Base-by-base conservation (phyloP, 2,329 filamentous ascomycete species). In the Sporothrix luriei region DNA sequence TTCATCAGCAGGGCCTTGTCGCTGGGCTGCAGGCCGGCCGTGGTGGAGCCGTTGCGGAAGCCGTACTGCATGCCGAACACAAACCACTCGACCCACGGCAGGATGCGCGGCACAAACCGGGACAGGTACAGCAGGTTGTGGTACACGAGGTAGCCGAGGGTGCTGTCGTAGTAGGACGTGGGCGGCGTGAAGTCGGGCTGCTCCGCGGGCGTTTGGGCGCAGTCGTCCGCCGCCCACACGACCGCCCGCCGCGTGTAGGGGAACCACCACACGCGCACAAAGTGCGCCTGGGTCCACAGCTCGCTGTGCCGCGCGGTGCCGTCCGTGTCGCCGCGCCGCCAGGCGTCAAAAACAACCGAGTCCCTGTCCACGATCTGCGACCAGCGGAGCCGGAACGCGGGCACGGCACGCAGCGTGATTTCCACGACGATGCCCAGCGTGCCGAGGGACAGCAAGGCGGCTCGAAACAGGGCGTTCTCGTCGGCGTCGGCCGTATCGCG, bases 31-130 rank as follows among this genome's bases (percentile, higher is more conserved):
- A 97, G 87, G 6, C 91, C 94, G 67, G 85, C 84, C 3, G 84
- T 85, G 65, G 88, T 88, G 71, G 92, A 87, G 46, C 83, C 83
- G 74, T 77, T 75, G 24, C 71, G 55, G 84, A 97, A 97, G 66
- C 94, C 94, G 78, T 97, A 98, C 79, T 98, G 94, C 91, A 98
- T 93, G 75, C 94, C 93, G 76, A 97, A 97, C 69, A 98, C 91
- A 78, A 97, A 94, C 91, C 93, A 95, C 80, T 99, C 95, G 46
- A 98, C 87, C 87, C 89, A 92, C 0, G 94, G 95, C 6, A 97
- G 83, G 69, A 97, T 85, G 59, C 87, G 85, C 1, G 95, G 95
- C 21, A 94, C 79, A 75, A 88, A 92, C 72, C 94, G 91, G 2
- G 90, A 88, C 11, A 95, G 78, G 76, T 91, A 94, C 6, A 99